A percentile compares a stretch with the other conserved stretches of the same genome.
Conservation (phyloP, 164 flowering plant genomes). For the Saururus chinensis region DNA sequence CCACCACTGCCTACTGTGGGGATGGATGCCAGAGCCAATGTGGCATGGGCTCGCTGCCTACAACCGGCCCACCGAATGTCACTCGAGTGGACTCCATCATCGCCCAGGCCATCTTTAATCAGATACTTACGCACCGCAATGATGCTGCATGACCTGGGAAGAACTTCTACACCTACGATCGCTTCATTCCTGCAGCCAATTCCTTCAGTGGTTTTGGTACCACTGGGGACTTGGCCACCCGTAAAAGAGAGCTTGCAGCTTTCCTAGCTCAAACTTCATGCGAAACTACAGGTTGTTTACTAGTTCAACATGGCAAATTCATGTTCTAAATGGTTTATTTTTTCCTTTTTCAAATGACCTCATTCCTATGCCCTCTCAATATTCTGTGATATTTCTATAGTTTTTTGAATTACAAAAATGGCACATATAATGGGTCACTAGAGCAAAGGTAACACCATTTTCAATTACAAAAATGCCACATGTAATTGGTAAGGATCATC, state of each 20-base stretch:
- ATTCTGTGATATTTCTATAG: no score
- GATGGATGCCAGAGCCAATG: neutral
- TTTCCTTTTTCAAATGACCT: no score
- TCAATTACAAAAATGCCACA: no score
- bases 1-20: neutral
- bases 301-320: no score
- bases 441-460: no score
- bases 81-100: neutral
- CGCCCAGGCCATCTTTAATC: neutral
- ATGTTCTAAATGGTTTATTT: no score
- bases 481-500: neutral
- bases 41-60: no score
- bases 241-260: constrained; percentile 65
- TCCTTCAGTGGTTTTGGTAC: constrained; percentile 44
- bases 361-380: no score
- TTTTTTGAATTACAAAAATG: no score
- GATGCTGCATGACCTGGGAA: constrained; percentile 54
- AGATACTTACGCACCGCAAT: constrained; percentile 30
- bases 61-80: neutral
- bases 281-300: constrained; percentile 42
- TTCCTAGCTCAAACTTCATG: constrained; percentile 79
- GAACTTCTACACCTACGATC: constrained; percentile 38
- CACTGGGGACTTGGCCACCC: constrained; percentile 22
- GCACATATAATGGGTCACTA: no score
- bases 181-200: constrained; percentile 34